phyloP scores from a whole-genome alignment of 495 filamentous ascomycete genomes.

The Penicillium fimorum region DNA sequence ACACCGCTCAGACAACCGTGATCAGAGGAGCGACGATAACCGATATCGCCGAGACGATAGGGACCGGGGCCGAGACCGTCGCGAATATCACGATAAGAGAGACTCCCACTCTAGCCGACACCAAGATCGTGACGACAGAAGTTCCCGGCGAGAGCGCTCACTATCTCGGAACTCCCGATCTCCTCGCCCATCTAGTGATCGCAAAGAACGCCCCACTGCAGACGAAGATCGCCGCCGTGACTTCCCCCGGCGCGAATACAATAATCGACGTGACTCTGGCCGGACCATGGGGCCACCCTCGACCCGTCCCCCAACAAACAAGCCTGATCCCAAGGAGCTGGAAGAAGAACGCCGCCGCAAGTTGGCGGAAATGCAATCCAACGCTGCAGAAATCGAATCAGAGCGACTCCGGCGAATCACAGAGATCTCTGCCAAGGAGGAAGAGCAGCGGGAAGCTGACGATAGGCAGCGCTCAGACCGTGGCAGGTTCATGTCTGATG shows the following conservation, averaged over 20 bases:
- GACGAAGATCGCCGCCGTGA: constrained; percentile 19
- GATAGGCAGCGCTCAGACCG: constrained; percentile 43
- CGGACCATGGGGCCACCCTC: constrained; percentile 22
- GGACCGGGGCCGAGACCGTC: constrained; percentile 22
- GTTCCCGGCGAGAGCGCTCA: constrained; percentile 22
- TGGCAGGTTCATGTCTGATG: constrained; percentile 40
- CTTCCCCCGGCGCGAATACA: constrained; percentile 17
- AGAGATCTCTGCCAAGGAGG: constrained; percentile 63
- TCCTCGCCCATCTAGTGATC: constrained; percentile 11
- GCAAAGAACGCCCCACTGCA: constrained; percentile 9
- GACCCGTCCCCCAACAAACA: constrained; percentile 13
- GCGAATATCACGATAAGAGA: constrained; percentile 17
- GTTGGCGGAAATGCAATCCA: constrained; percentile 83
- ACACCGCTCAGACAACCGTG: constrained; percentile 21
- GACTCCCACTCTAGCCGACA: constrained; percentile 24
- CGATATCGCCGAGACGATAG: constrained; percentile 26
- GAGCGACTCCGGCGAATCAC: constrained; percentile 71
- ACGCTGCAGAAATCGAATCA: constrained; percentile 73
- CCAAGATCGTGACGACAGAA: constrained; percentile 30
- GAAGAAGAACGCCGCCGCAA: constrained; percentile 54
- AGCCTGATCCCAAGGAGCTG: constrained; percentile 23
- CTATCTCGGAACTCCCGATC: constrained; percentile 15
- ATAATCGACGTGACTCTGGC: constrained; percentile 20
- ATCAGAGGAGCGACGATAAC: constrained; percentile 21
- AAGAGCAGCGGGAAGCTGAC: constrained; percentile 62